phyloP scores from a whole-genome alignment of 371 early-diverging fungal genomes.

The Mortierella sp. region DNA sequence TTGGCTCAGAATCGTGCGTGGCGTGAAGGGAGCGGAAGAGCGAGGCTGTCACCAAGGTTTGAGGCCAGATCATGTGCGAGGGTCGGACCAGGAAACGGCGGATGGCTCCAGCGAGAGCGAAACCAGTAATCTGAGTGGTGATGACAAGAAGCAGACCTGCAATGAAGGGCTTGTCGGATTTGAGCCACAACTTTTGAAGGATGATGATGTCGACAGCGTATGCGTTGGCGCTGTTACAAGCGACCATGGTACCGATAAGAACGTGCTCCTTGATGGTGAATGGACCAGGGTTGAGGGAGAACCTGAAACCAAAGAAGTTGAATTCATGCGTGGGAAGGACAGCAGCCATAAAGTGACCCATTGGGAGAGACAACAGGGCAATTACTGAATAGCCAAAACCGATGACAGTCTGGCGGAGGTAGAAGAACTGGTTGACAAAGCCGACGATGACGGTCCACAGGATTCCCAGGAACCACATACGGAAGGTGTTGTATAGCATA shows the following conservation, averaged over 20 bases:
- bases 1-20: constrained; percentile 27
- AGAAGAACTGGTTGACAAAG: constrained; percentile 83
- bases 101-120: constrained; percentile 62
- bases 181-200: constrained; percentile 62
- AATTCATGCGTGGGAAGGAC: constrained; percentile 72
- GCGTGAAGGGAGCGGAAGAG: constrained; percentile 77
- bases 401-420: constrained; percentile 65
- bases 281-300: constrained; percentile 75
- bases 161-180: constrained; percentile 56
- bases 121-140: constrained; percentile 72
- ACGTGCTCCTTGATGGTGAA: constrained; percentile 84
- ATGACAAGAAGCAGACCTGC: constrained; percentile 58
- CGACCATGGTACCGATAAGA: constrained; percentile 59
- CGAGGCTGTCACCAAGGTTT: constrained; percentile 74
- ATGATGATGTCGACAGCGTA: constrained; percentile 59
- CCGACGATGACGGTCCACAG: constrained; percentile 67
- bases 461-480: constrained; percentile 76
- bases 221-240: constrained; percentile 33
- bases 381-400: constrained; percentile 60
- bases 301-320: constrained; percentile 66
- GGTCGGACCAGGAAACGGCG: constrained; percentile 72
- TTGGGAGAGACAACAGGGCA: constrained; percentile 69
- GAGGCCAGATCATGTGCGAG: constrained; percentile 88
- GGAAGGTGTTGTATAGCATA: constrained; percentile 60
- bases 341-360: constrained; percentile 71